Evolutionary conservation across 2,329 filamentous ascomycete genomes (phyloP).

Genomic region (Rhynchosporium agropyri): DNA sequence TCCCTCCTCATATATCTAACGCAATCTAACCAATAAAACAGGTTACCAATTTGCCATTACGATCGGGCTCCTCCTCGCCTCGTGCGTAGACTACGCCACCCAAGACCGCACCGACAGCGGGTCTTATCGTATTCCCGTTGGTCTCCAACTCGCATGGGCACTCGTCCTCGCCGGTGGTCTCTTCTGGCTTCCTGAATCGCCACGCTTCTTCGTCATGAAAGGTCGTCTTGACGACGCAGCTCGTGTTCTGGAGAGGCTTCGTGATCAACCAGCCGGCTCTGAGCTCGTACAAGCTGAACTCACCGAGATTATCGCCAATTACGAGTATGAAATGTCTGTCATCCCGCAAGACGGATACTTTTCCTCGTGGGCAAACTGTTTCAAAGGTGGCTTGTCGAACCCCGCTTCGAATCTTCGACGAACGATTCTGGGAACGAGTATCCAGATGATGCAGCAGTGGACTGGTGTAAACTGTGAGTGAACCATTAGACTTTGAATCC

Average conservation of each 20-base stretch:
- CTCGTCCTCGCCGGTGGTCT: slow-evolving; percentile 73
- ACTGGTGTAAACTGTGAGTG: slow-evolving; percentile 76
- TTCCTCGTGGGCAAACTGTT: slow-evolving; percentile 72
- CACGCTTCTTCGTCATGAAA: slow-evolving; percentile 81
- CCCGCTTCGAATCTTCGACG: slow-evolving; percentile 71
- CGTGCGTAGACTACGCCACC: slow-evolving; percentile 73
- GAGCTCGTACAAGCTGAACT: slow-evolving; percentile 78
- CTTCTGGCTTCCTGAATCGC: slow-evolving; percentile 78
- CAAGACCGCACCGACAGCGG: slow-evolving; percentile 62
- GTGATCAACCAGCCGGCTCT: slow-evolving; percentile 72
- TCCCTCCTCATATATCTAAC: slow-evolving; percentile 41
- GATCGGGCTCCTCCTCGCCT: slow-evolving; percentile 74
- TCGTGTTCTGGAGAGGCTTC: slow-evolving; percentile 67
- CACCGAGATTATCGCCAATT: slow-evolving; percentile 83
- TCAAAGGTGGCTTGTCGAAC: slow-evolving; percentile 68
- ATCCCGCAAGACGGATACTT: slow-evolving; percentile 68
- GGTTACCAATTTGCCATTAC: slow-evolving; percentile 84
- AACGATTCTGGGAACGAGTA: slow-evolving; percentile 69
- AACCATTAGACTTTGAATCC: slow-evolving; percentile 55
- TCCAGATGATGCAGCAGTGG: slow-evolving; percentile 80
- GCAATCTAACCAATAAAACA: slow-evolving; percentile 54
- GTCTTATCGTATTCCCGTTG: slow-evolving; percentile 80
- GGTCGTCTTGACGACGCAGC: slow-evolving; percentile 65
- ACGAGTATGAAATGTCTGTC: slow-evolving; percentile 75
- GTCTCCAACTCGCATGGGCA: slow-evolving; percentile 79